Percentiles rank a stretch among this genome's conserved stretches.
Conservation (phyloP, 116 monocot genomes). For the Dioscorea cayenensis region DNA sequence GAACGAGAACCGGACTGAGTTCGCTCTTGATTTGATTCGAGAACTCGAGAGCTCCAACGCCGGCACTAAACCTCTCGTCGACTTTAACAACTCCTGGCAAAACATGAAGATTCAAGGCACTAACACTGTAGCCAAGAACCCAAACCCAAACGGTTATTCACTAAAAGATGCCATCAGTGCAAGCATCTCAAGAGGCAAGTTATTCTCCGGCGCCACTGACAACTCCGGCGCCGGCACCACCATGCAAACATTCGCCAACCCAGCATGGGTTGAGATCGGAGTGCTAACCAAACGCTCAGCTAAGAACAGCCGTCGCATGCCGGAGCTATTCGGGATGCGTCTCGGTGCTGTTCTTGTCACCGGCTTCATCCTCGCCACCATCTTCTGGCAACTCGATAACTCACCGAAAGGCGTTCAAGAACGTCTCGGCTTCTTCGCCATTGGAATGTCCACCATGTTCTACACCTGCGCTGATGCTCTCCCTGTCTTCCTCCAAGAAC, state of each 20-base stretch:
- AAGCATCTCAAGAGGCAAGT: constrained; percentile 72
- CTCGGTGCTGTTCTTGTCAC: constrained; percentile 64
- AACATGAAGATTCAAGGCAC: not conserved
- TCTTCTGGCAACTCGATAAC: constrained; percentile 61
- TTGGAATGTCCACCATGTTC: constrained; percentile 86
- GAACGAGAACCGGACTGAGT: constrained; percentile 67
- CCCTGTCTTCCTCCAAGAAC: constrained; percentile 82
- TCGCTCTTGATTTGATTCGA: constrained; percentile 66
- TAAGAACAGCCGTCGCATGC: constrained; percentile 48
- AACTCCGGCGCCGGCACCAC: constrained; percentile 2
- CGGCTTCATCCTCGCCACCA: constrained; percentile 76
- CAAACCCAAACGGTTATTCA: constrained; percentile 13
- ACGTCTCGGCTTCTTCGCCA: constrained; percentile 79
- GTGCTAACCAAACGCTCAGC: constrained; percentile 43
- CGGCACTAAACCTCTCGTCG: constrained; percentile 33
- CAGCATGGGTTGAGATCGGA: constrained; percentile 57
- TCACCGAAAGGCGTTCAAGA: constrained; percentile 69
- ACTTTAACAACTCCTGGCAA: constrained; percentile 36
- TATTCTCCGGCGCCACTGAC: constrained; percentile 55
- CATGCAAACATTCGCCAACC: constrained; percentile 51
- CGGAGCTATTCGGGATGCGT: constrained; percentile 58
- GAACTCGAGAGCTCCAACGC: constrained; percentile 41
- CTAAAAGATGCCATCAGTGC: constrained; percentile 66
- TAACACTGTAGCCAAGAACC: not conserved
- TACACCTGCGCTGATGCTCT: constrained; percentile 93